Percentiles rank a stretch among this genome's conserved stretches.
phyloP scores from a whole-genome alignment of 306 rosid species.

The Medicago truncatula region DNA sequence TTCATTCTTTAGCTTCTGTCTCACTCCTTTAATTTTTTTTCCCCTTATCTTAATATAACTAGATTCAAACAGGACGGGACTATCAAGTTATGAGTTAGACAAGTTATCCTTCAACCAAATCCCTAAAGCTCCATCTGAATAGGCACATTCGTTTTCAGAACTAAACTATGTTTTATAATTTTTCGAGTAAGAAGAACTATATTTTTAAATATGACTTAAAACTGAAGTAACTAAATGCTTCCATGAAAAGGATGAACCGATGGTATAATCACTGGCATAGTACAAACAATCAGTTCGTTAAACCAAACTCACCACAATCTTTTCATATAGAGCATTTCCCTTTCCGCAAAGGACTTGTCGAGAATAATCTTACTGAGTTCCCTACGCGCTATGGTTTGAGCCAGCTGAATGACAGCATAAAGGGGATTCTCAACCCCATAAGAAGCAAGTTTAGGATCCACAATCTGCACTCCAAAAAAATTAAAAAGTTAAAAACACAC shows the following conservation, averaged over 20 bases:
- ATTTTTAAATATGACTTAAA: not conserved
- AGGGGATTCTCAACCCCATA: slow-evolving; percentile 92
- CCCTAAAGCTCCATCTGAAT: slow-evolving; percentile 2
- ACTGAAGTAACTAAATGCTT: slow-evolving; percentile 27
- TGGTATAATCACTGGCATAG: not conserved
- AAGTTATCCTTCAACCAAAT: slow-evolving; percentile 11
- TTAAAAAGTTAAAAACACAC: not conserved
- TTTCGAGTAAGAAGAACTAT: too few species aligned
- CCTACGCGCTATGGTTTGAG: slow-evolving; percentile 96
- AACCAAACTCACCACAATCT: slow-evolving; percentile 78
- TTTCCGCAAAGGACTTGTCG: slow-evolving; percentile 92
- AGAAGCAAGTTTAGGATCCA: slow-evolving; percentile 90
- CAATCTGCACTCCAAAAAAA: slow-evolving; percentile 61
- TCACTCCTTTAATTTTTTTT: not conserved
- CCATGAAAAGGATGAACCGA: not conserved
- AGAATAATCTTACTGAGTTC: slow-evolving; percentile 93
- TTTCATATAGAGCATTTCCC: slow-evolving; percentile 81
- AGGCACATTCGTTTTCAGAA: not conserved
- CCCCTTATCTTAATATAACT: not conserved
- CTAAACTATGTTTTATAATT: not conserved
- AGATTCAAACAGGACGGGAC: slow-evolving; percentile 2
- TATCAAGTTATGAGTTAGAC: not conserved
- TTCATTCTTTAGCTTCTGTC: not conserved
- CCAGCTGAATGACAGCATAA: slow-evolving; percentile 90
- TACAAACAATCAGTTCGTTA: slow-evolving; percentile 12